phyloP scores from a whole-genome alignment of 768 basidiomycete genomes.

The Rhodosporidiobolus odoratus region DNA sequence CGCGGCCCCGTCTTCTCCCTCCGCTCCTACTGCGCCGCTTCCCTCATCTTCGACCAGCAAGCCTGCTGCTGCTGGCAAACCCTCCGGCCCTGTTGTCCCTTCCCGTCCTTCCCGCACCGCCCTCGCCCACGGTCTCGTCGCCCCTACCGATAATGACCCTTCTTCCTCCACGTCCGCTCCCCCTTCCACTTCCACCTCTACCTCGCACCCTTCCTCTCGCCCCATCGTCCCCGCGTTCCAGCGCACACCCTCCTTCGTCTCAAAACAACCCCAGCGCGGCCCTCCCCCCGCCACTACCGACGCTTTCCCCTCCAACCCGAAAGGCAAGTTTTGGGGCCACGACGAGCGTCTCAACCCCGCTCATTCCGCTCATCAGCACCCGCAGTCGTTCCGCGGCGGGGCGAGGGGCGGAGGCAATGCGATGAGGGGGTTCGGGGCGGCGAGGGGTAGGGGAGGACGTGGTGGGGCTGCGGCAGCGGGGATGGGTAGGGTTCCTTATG shows the following conservation, averaged over 20 bases:
- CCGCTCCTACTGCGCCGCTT: neutral
- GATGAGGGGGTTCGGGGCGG: constrained; percentile 53
- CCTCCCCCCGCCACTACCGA: neutral
- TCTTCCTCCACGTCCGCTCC: neutral
- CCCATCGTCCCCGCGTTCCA: neutral
- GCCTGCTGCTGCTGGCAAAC: neutral
- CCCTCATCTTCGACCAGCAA: too few species aligned
- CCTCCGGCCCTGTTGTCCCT: constrained; percentile 5
- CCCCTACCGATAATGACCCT: too few species aligned
- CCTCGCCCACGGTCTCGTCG: constrained; percentile 20
- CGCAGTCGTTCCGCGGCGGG: neutral
- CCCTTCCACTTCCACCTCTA: neutral
- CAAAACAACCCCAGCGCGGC: neutral
- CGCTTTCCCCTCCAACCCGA: too few species aligned
- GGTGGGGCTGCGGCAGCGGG: constrained; percentile 22
- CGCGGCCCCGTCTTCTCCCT: neutral
- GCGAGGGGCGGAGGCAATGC: neutral
- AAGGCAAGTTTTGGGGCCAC: too few species aligned
- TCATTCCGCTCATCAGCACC: too few species aligned
- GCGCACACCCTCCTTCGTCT: neutral
- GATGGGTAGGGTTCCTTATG: constrained; percentile 24
- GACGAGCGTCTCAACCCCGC: too few species aligned
- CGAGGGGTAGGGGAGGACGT: constrained; percentile 59
- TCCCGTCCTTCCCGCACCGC: constrained; percentile 14
- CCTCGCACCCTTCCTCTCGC: neutral